Conservation (phyloP, 768 basidiomycete species). For the Collybia nuda region DNA sequence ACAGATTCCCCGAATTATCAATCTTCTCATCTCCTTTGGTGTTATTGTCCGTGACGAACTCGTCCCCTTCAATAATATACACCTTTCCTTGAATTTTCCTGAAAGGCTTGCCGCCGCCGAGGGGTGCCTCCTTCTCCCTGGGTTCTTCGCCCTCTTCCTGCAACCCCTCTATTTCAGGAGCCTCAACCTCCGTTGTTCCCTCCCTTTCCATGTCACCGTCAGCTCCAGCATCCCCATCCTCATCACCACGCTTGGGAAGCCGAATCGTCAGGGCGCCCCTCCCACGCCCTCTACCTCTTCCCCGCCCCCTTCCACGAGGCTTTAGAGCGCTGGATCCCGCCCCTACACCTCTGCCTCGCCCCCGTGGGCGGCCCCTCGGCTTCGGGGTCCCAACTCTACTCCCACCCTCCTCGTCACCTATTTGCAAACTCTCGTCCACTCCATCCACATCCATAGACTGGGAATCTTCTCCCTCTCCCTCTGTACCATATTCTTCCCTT, state of each 20-base stretch:
- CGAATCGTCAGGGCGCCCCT: constrained; percentile 26
- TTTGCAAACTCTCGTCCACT: constrained; percentile 29
- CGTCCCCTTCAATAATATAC: constrained; percentile 85
- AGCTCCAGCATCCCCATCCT: constrained; percentile 31
- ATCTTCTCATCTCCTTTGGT: constrained; percentile 91
- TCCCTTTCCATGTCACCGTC: constrained; percentile 32
- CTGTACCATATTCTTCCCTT: constrained; percentile 19
- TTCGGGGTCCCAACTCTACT: constrained; percentile 28
- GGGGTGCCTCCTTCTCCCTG: constrained; percentile 41
- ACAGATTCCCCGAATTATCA: constrained; percentile 77
- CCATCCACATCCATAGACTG: constrained; percentile 37
- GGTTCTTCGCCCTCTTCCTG: constrained; percentile 32
- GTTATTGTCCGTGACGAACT: constrained; percentile 82
- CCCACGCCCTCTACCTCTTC: constrained; percentile 28
- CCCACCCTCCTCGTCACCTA: constrained; percentile 23
- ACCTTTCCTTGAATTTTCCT: constrained; percentile 70
- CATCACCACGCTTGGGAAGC: constrained; percentile 27
- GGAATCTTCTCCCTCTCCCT: constrained; percentile 32
- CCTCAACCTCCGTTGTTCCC: constrained; percentile 34
- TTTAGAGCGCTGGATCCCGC: constrained; percentile 27
- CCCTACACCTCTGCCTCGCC: constrained; percentile 31
- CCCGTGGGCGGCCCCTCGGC: constrained; percentile 41
- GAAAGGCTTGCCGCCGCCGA: constrained; percentile 67
- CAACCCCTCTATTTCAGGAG: constrained; percentile 17
- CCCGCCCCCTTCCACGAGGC: constrained; percentile 38